Evolutionary conservation across 805 yeast genomes (phyloP).

Genomic region (Candida anglica): DNA sequence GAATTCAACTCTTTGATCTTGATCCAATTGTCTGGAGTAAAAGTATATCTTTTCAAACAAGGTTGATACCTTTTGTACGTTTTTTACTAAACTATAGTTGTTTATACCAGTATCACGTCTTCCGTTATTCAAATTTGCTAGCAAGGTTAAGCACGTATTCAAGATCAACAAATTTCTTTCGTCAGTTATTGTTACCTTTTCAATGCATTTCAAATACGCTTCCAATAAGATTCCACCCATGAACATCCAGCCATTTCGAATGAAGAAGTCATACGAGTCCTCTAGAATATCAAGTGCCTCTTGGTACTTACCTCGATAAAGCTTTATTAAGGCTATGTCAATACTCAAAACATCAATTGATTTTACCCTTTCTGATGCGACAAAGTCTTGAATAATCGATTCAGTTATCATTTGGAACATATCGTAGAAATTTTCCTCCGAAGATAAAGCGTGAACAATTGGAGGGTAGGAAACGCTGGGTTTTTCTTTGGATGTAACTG

Average conservation of each 20-base stretch:
- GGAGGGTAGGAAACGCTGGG: slow-evolving; percentile 12
- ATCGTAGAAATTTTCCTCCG: slow-evolving; percentile 16
- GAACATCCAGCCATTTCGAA: slow-evolving; percentile 67
- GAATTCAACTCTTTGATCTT: too few relatives aligned
- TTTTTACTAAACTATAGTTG: slow-evolving; percentile 19
- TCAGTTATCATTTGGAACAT: slow-evolving; percentile 53
- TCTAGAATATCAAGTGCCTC: slow-evolving; percentile 62
- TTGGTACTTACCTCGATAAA: slow-evolving; percentile 51
- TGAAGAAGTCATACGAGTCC: slow-evolving; percentile 66
- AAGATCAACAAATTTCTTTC: slow-evolving; percentile 24
- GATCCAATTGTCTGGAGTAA: slow-evolving; percentile 12
- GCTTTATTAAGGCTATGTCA: slow-evolving; percentile 72
- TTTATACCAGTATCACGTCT: slow-evolving; percentile 19
- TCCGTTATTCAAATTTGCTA: slow-evolving; percentile 24
- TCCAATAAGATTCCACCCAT: slow-evolving; percentile 66
- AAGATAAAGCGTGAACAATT: slow-evolving; percentile 9
- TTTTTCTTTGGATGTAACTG: background rate
- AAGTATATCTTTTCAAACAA: slow-evolving; percentile 15
- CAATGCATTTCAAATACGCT: slow-evolving; percentile 66
- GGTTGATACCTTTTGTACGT: slow-evolving; percentile 9
- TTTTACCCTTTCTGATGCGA: slow-evolving; percentile 50
- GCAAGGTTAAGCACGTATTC: slow-evolving; percentile 36
- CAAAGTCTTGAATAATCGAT: slow-evolving; percentile 49
- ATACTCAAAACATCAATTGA: slow-evolving; percentile 71
- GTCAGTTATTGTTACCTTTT: slow-evolving; percentile 23